These are phyloP conservation scores for Beauveria medogensis DNA, from an alignment of 2,329 filamentous ascomycete species.

Conservation along the genomic window DNA sequence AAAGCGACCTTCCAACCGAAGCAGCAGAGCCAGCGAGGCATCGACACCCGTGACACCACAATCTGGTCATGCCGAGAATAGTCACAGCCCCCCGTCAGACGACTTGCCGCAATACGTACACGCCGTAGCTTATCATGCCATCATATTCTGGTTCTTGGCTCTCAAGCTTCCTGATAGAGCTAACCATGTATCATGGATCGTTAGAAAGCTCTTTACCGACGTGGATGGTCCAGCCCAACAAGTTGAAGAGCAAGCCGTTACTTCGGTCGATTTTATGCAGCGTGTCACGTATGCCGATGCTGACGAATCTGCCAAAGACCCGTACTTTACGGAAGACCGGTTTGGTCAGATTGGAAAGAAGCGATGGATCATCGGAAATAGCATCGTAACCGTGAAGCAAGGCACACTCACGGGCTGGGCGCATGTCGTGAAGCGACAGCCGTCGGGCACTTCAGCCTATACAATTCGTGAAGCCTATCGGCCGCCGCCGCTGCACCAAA, in stretches of 20 bases:
- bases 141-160: constrained; percentile 94
- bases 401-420: constrained; percentile 58
- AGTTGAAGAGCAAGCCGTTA: constrained; percentile 85
- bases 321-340: constrained; percentile 53
- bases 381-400: constrained; percentile 67
- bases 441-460: constrained; percentile 57
- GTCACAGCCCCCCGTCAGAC: constrained; percentile 39
- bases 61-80: constrained; percentile 15
- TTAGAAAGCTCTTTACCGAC: constrained; percentile 76
- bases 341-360: constrained; percentile 61
- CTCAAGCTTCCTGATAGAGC: constrained; percentile 76
- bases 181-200: constrained; percentile 83
- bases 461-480: constrained; percentile 52
- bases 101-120: constrained; percentile 91
- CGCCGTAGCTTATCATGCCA: constrained; percentile 86
- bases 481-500: constrained; percentile 50
- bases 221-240: constrained; percentile 59
- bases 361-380: constrained; percentile 66
- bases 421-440: constrained; percentile 62
- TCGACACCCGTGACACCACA: constrained; percentile 20
- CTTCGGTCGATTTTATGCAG: constrained; percentile 93
- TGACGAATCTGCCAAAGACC: constrained; percentile 63
- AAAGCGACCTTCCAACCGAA: constrained; percentile 41
- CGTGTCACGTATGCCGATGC: constrained; percentile 78
- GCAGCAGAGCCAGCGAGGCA: constrained; percentile 37